These are phyloP conservation scores for Ophidiomyces ophidiicola DNA, from an alignment of 2,329 filamentous ascomycete species.

Conservation along the genomic window DNA sequence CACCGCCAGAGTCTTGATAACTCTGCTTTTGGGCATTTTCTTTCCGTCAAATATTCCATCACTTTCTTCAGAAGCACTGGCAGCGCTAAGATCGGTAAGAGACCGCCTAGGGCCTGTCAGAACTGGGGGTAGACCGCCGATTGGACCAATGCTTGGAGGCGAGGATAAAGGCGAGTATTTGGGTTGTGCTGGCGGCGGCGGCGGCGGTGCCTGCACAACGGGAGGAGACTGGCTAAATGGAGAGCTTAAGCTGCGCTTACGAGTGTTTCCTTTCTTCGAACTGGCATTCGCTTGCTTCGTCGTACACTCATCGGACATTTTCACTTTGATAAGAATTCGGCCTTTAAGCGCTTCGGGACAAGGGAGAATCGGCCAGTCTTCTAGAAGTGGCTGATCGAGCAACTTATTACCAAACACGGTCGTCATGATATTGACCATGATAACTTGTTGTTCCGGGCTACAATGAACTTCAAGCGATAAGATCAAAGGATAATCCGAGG, in stretches of 20 bases:
- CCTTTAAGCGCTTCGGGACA: slow-evolving; percentile 75
- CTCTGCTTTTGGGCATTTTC: slow-evolving; percentile 63
- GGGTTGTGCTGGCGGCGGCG: slow-evolving; percentile 35
- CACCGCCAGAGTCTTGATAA: slow-evolving; percentile 67
- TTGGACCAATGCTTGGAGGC: slow-evolving; percentile 42
- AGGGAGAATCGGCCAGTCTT: slow-evolving; percentile 57
- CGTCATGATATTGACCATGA: slow-evolving; percentile 84
- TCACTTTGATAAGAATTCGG: slow-evolving; percentile 87
- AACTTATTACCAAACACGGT: slow-evolving; percentile 71
- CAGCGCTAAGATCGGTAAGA: slow-evolving; percentile 42
- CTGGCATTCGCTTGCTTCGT: slow-evolving; percentile 37
- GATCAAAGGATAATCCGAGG: slow-evolving; percentile 79
- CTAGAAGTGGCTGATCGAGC: slow-evolving; percentile 61
- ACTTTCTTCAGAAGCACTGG: slow-evolving; percentile 62
- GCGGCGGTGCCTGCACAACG: too few relatives aligned
- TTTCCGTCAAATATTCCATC: slow-evolving; percentile 50
- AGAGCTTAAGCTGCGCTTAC: slow-evolving; percentile 62
- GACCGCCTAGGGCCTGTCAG: slow-evolving; percentile 40
- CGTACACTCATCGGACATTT: slow-evolving; percentile 41
- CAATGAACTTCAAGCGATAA: slow-evolving; percentile 95
- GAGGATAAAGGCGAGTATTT: slow-evolving; percentile 39
- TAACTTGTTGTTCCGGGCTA: slow-evolving; percentile 64
- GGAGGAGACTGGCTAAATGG: slow-evolving; percentile 54
- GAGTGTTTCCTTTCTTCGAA: slow-evolving; percentile 37
- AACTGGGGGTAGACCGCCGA: slow-evolving; percentile 34